Conservation (phyloP, 495 filamentous ascomycete species). For the Poronia punctata region DNA sequence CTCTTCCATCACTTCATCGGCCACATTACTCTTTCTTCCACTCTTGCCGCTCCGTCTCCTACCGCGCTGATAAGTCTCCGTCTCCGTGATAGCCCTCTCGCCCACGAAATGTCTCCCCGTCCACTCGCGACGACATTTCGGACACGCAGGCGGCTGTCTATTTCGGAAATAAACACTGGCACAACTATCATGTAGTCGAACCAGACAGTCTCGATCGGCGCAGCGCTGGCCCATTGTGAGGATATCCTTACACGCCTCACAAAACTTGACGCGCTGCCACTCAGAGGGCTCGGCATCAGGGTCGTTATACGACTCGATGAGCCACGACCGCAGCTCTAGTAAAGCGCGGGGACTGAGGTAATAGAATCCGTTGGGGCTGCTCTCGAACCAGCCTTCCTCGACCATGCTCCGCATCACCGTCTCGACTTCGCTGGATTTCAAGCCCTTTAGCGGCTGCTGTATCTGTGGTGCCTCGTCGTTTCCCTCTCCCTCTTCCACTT, state of each 20-base stretch:
- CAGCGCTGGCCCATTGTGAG: constrained; percentile 86
- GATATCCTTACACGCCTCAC: constrained; percentile 83
- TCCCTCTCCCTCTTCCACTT: constrained; percentile 32
- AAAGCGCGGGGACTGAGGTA: constrained; percentile 67
- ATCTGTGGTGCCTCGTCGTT: constrained; percentile 30
- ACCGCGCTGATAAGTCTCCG: constrained; percentile 37
- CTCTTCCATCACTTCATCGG: constrained; percentile 19
- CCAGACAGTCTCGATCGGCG: constrained; percentile 54
- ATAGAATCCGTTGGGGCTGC: constrained; percentile 61
- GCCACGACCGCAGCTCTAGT: constrained; percentile 77
- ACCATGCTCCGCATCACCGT: constrained; percentile 60
- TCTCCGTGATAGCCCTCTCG: constrained; percentile 59
- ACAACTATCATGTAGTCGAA: constrained; percentile 75
- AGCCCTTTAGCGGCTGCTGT: constrained; percentile 30
- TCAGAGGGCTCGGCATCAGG: constrained; percentile 47
- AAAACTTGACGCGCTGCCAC: constrained; percentile 73
- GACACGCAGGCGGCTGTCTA: constrained; percentile 55
- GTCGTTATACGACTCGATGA: constrained; percentile 80
- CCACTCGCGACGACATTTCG: constrained; percentile 67
- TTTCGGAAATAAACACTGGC: constrained; percentile 63
- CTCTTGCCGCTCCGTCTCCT: constrained; percentile 25
- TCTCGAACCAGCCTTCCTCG: constrained; percentile 80
- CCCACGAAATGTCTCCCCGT: constrained; percentile 70
- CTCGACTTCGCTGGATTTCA: constrained; percentile 74
- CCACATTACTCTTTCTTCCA: constrained; percentile 22